A percentile compares a stretch with the other conserved stretches of the same genome.
These are phyloP conservation scores for Jamesozyma spencerorum DNA, from an alignment of 805 yeast genomes.

Conservation along the genomic window DNA sequence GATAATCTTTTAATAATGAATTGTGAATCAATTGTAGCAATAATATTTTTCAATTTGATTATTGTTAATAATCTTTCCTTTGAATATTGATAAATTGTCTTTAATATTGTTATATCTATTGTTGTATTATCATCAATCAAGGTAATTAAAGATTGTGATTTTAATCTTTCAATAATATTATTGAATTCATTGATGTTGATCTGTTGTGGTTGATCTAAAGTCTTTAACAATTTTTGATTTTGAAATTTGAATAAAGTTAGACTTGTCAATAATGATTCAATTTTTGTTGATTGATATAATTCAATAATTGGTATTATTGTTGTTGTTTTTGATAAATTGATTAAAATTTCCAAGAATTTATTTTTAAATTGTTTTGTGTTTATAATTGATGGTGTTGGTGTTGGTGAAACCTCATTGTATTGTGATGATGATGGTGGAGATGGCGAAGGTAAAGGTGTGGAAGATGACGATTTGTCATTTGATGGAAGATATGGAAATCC, in stretches of 20 bases:
- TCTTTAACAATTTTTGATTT: background rate
- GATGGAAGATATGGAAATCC: no score
- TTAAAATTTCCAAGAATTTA: background rate
- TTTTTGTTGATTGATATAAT: background rate
- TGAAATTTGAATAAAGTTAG: background rate
- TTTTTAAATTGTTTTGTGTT: background rate
- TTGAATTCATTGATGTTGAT: background rate
- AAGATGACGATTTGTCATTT: no score
- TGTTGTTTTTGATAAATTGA: background rate
- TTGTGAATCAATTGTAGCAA: slow-evolving; percentile 9
- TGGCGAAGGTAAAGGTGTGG: slow-evolving; percentile 1
- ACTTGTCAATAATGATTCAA: background rate
- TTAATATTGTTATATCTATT: background rate
- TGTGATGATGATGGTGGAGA: background rate
- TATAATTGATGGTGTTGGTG: background rate
- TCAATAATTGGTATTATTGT: slow-evolving; percentile 5
- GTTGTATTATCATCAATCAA: background rate
- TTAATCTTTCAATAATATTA: background rate
- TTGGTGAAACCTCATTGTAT: background rate
- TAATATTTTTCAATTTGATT: slow-evolving; percentile 10
- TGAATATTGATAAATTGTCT: background rate
- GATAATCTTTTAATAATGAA: slow-evolving; percentile 6
- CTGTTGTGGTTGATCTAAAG: background rate
- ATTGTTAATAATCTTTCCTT: slow-evolving; percentile 8
- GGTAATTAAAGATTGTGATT: background rate